These are phyloP conservation scores for Lentinus polychrous DNA, from an alignment of 1,284 basidiomycete genomes.

Conservation along the genomic window DNA sequence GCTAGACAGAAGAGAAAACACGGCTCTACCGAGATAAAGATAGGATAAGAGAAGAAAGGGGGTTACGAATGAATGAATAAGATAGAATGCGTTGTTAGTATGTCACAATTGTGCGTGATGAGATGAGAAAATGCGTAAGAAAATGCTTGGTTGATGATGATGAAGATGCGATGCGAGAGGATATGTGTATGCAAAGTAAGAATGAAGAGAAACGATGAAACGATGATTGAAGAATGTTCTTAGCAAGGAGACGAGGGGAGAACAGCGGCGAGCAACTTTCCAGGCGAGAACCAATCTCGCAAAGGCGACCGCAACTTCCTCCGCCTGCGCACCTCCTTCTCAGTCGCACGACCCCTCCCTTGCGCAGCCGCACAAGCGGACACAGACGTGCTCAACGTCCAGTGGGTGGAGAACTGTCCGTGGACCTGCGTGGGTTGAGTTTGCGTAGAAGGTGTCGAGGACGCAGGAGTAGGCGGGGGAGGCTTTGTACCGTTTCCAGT, in stretches of 20 bases:
- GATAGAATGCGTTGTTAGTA: slow-evolving; percentile 9
- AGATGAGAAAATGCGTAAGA: no score
- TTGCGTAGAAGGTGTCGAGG: slow-evolving; percentile 7
- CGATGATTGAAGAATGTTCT: slow-evolving; percentile 3
- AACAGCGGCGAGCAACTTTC: slow-evolving; percentile 43
- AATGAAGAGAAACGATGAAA: slow-evolving; percentile 1
- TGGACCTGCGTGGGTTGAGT: slow-evolving; percentile 16
- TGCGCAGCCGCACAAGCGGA: slow-evolving; percentile 6
- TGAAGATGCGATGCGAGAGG: slow-evolving; percentile 10
- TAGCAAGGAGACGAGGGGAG: slow-evolving; percentile 28
- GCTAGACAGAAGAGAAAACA: slow-evolving; percentile 12
- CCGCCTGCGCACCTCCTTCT: slow-evolving; percentile 29
- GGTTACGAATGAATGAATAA: slow-evolving; percentile 12
- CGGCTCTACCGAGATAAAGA: slow-evolving; percentile 30
- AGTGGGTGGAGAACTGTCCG: slow-evolving; percentile 20
- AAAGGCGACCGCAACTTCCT: slow-evolving; percentile 41
- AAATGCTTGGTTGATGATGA: slow-evolving; percentile 12
- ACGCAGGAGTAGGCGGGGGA: slow-evolving; percentile 8
- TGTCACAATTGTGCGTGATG: slow-evolving; percentile 7
- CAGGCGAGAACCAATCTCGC: slow-evolving; percentile 53
- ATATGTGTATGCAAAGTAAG: slow-evolving; percentile 10
- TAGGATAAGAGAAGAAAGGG: slow-evolving; percentile 15
- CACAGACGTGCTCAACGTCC: slow-evolving; percentile 24
- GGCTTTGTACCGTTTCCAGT: slow-evolving; percentile 1
- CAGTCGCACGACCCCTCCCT: slow-evolving; percentile 11